Evolutionary conservation across 2,329 filamentous ascomycete genomes (phyloP).

Genomic region (Corinectria fuckeliana): DNA sequence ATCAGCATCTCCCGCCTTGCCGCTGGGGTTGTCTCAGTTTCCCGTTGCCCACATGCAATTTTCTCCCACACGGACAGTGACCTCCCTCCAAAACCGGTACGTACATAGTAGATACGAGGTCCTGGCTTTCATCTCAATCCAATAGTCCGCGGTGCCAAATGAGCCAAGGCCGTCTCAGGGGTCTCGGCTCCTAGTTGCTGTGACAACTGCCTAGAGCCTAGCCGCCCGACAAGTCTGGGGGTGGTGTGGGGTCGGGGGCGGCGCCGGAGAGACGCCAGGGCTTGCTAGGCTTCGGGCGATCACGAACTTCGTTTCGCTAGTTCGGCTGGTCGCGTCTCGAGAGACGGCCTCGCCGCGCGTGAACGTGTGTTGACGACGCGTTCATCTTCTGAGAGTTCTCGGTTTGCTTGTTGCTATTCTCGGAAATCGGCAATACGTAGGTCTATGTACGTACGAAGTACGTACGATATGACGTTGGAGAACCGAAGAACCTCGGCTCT

Average conservation of each 20-base stretch:
- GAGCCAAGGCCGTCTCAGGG: conserved; percentile 28
- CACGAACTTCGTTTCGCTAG: conserved; percentile 18
- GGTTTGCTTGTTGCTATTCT: conserved; percentile 17
- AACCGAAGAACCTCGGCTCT: conserved; percentile 5
- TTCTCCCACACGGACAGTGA: conserved; percentile 6
- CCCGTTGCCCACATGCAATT: conserved; percentile 22
- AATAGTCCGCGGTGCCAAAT: conserved; percentile 15
- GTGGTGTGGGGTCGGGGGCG: conserved; percentile 26
- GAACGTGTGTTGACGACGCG: conserved; percentile 10
- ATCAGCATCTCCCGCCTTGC: conserved; percentile 16
- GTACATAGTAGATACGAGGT: not conserved
- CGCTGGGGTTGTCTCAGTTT: conserved; percentile 8
- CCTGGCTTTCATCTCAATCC: conserved; percentile 9
- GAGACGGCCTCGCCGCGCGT: conserved; percentile 4
- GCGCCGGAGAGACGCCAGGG: not conserved
- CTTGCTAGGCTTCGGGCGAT: conserved; percentile 23
- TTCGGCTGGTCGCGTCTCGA: conserved; percentile 13
- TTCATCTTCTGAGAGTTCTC: not conserved
- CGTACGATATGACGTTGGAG: conserved; percentile 10
- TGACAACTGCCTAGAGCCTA: conserved; percentile 32
- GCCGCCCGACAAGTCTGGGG: conserved; percentile 19
- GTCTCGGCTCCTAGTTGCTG: conserved; percentile 32
- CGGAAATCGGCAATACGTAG: not conserved
- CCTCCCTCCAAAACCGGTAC: no score
- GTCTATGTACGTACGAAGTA: no score